phyloP scores from a whole-genome alignment of 2,329 filamentous ascomycete species.

The Fusarium gaditjirri region DNA sequence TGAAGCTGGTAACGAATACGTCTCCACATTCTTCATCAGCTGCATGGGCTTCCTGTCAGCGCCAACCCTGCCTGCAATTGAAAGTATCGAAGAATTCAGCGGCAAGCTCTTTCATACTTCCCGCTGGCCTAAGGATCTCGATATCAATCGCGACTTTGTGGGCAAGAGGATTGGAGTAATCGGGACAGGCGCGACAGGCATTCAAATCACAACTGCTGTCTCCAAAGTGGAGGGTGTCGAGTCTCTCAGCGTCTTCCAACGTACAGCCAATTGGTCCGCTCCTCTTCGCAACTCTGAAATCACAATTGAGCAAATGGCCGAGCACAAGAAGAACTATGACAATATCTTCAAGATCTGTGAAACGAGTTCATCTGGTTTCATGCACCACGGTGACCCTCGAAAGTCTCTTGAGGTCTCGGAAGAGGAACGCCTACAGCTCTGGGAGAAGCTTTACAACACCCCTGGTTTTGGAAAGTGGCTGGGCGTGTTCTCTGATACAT shows the following conservation, averaged over 20 bases:
- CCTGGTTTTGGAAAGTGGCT: slow-evolving; percentile 34
- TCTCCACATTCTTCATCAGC: slow-evolving; percentile 25
- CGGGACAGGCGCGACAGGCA: slow-evolving; percentile 33
- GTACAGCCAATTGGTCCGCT: slow-evolving; percentile 42
- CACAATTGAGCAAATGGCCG: slow-evolving; percentile 9
- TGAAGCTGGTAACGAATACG: background rate
- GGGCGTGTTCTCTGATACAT: slow-evolving; percentile 29
- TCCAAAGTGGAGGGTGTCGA: slow-evolving; percentile 44
- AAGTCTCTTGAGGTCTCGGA: slow-evolving; percentile 19
- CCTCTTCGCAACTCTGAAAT: slow-evolving; percentile 38
- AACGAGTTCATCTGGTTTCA: slow-evolving; percentile 17
- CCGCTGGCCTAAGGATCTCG: slow-evolving; percentile 23
- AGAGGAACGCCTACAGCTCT: slow-evolving; percentile 12
- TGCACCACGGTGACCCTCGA: slow-evolving; percentile 30
- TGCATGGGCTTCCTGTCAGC: slow-evolving; percentile 30
- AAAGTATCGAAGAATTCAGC: slow-evolving; percentile 21
- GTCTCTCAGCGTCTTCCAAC: slow-evolving; percentile 48
- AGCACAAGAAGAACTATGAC: slow-evolving; percentile 26
- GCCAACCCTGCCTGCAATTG: slow-evolving; percentile 16
- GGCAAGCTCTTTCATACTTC: slow-evolving; percentile 29
- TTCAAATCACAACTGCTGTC: slow-evolving; percentile 28
- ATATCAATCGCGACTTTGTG: background rate
- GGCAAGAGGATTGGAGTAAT: slow-evolving; percentile 29
- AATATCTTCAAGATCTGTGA: slow-evolving; percentile 20
- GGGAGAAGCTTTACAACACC: slow-evolving; percentile 23